Evolutionary conservation across 768 basidiomycete species (phyloP).

Genomic region (Suillus bovinus): DNA sequence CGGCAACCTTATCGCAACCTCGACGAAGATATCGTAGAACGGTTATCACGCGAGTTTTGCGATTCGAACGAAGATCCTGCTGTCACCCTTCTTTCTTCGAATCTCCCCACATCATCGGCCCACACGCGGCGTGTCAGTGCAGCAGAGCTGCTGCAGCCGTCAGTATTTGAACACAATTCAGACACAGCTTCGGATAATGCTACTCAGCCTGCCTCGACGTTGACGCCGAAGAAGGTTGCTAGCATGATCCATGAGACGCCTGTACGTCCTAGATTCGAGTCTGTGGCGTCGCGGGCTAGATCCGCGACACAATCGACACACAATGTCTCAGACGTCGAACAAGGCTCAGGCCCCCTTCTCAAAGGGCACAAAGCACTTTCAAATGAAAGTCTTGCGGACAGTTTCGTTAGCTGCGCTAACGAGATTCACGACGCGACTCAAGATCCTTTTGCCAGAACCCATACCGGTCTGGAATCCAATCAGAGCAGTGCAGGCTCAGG

Average conservation of each 20-base stretch:
- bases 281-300: slow-evolving; percentile 18
- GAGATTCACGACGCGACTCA: not conserved
- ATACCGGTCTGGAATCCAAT: not conserved
- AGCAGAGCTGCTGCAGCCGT: slow-evolving; percentile 26
- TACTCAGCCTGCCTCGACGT: not conserved
- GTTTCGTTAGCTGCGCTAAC: not conserved
- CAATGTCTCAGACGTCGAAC: slow-evolving; percentile 10
- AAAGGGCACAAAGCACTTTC: slow-evolving; percentile 7
- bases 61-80: slow-evolving; percentile 20
- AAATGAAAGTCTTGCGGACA: not conserved
- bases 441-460: not conserved
- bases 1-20: slow-evolving; percentile 29
- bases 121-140: slow-evolving; percentile 20
- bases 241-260: slow-evolving; percentile 19
- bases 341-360: slow-evolving; percentile 1
- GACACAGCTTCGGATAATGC: not conserved
- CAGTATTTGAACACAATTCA: slow-evolving; percentile 10
- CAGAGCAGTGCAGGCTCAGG: not conserved
- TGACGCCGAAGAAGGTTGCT: slow-evolving; percentile 12
- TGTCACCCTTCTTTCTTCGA: slow-evolving; percentile 3
- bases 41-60: slow-evolving; percentile 24
- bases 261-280: slow-evolving; percentile 20
- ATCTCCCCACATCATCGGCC: slow-evolving; percentile 6
- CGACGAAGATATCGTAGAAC: slow-evolving; percentile 21
- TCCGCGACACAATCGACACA: slow-evolving; percentile 17